Conservation (phyloP, 495 filamentous ascomycete genomes). For the Acidomyces sp. region DNA sequence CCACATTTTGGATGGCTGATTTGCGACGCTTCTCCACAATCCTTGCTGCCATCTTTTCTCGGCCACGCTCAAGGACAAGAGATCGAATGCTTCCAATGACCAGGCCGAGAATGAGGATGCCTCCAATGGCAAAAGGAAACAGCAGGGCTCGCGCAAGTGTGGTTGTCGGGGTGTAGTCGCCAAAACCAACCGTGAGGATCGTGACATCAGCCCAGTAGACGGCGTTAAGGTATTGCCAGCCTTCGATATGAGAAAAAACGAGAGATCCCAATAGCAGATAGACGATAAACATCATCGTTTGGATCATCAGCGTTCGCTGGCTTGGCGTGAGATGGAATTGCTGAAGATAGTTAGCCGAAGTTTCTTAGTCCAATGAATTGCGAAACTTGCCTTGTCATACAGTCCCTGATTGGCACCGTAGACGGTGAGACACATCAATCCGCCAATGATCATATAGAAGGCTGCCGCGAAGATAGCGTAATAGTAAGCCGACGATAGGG, state of each 20-base stretch:
- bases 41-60: constrained; percentile 52
- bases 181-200: constrained; percentile 68
- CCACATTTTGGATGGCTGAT: constrained; percentile 39
- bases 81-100: constrained; percentile 67
- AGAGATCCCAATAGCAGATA: constrained; percentile 65
- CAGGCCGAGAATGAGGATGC: constrained; percentile 71
- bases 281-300: constrained; percentile 64
- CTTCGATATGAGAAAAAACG: constrained; percentile 58
- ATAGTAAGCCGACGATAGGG: constrained; percentile 64
- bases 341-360: background rate
- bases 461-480: constrained; percentile 66
- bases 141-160: constrained; percentile 53
- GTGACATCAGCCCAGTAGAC: constrained; percentile 80
- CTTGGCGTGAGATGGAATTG: constrained; percentile 59
- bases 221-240: constrained; percentile 65
- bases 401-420: constrained; percentile 49
- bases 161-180: constrained; percentile 48
- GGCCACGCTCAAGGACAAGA: constrained; percentile 65
- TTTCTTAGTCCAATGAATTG: background rate
- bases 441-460: constrained; percentile 63
- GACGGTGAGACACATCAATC: constrained; percentile 56
- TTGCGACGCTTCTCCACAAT: constrained; percentile 57
- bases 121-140: constrained; percentile 68
- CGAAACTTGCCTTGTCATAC: constrained; percentile 35
- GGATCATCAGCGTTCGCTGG: constrained; percentile 77